These are phyloP conservation scores for Cryomyces minteri DNA, from an alignment of 495 filamentous ascomycete genomes.

Conservation along the genomic window DNA sequence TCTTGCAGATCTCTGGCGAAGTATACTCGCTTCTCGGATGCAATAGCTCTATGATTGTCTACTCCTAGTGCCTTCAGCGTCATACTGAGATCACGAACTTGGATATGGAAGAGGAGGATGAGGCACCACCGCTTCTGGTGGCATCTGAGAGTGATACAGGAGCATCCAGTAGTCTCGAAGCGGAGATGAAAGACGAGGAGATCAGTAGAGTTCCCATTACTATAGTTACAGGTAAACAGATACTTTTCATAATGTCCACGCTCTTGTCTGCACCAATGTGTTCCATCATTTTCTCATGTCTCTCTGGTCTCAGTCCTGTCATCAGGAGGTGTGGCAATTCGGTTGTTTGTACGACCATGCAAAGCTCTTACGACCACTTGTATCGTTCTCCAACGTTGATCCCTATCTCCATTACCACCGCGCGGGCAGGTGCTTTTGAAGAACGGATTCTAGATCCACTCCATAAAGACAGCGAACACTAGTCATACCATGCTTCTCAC, in stretches of 20 bases:
- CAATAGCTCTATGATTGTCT: no score
- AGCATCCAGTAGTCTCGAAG: conserved; percentile 8
- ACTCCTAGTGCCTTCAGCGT: no score
- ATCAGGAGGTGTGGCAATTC: no score
- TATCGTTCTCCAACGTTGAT: no score
- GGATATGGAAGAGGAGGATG: conserved; percentile 43
- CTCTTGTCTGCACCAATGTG: neutral
- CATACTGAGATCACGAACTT: conserved; percentile 8
- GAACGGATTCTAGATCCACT: no score
- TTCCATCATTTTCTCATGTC: neutral
- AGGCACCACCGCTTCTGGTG: conserved; percentile 56
- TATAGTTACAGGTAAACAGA: conserved; percentile 61
- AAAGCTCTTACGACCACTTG: no score
- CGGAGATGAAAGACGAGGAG: conserved; percentile 26
- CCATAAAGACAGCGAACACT: no score
- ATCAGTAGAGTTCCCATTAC: conserved; percentile 73
- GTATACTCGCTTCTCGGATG: no score
- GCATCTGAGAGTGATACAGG: conserved; percentile 21
- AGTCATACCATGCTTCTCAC: neutral
- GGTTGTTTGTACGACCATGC: no score
- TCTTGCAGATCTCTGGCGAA: no score
- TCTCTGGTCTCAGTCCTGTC: neutral
- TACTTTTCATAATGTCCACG: conserved; percentile 20
- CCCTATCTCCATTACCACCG: no score
- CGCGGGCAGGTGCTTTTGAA: no score